Evolutionary conservation across 352 stramenopile species (phyloP).

Genomic region (Globisporangium radiosum): DNA sequence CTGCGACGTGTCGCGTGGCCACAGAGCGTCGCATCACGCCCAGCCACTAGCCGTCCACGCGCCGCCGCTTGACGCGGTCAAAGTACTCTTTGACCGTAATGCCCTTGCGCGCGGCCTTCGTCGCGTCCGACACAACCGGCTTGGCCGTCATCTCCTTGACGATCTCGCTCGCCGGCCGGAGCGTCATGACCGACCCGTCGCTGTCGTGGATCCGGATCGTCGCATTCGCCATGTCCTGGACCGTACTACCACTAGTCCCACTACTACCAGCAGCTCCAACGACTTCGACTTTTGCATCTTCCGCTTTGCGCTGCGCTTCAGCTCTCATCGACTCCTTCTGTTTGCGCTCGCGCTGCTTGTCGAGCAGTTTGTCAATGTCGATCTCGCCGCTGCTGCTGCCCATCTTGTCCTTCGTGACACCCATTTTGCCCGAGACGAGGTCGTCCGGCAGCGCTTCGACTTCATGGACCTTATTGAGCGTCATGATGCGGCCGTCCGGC

Average conservation of each 20-base stretch:
- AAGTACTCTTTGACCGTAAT: conserved; percentile 87
- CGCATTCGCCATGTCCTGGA: conserved; percentile 66
- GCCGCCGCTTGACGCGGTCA: conserved; percentile 68
- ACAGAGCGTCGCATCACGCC: too few relatives aligned
- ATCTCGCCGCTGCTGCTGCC: conserved; percentile 42
- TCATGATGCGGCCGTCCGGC: conserved; percentile 75
- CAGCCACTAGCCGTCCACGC: conserved; percentile 16
- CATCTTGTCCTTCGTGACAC: conserved; percentile 22
- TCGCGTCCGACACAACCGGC: conserved; percentile 48
- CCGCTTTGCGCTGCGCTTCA: conserved; percentile 17
- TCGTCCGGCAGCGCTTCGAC: conserved; percentile 80
- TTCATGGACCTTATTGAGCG: conserved; percentile 78
- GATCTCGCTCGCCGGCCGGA: conserved; percentile 73
- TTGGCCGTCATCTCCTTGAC: conserved; percentile 71
- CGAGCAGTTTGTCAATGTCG: conserved; percentile 66
- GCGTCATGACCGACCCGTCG: conserved; percentile 78
- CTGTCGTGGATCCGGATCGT: conserved; percentile 81
- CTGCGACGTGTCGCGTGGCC: too few relatives aligned
- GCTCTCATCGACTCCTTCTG: conserved; percentile 35
- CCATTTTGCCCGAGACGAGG: conserved; percentile 37
- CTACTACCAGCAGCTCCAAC: conserved; percentile 22
- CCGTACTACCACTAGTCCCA: conserved; percentile 32
- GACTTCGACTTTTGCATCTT: conserved; percentile 54
- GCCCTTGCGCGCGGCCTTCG: conserved; percentile 66
- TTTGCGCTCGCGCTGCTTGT: conserved; percentile 60